Base-by-base conservation (phyloP, 1,139 yeast species). In the Arxiozyma telluris region DNA sequence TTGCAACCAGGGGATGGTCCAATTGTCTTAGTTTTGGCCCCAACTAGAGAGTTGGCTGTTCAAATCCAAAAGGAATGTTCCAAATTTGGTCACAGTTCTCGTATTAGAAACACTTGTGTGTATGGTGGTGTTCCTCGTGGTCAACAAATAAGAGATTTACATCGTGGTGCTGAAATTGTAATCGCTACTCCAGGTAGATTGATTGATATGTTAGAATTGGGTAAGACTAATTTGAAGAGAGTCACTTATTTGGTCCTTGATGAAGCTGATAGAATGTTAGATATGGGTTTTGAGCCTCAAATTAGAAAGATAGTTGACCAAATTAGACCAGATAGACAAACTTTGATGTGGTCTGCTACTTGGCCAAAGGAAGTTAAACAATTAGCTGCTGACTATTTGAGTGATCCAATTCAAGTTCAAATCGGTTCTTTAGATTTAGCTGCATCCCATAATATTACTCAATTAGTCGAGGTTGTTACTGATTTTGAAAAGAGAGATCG, bases 121-220 rank as follows among this genome's bases (percentile, higher is more conserved):
- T 93, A 93, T 71, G 98, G 98, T 76, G 98, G 98, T 84, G 98
- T 94, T 64, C 96, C 98, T 71, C 88, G 84, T 74, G 97, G 98
- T 69, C 96, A 86, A 70, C 98, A 93, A 76, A 83, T 91, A 69
- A 87, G 98, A 76, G 98, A 91, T 68, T 81, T 93, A 67, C 80
- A 91, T 54, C 84, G 96, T 73, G 98, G 98, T 73, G 90, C 85
- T 60, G 98, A 93, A 77, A 91, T 93, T 67, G 80, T 83, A 70
- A 91, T 93, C 73, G 98, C 98, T 58, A 85, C 98, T 55, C 98
- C 98, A 63, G 98, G 98, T 78, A 87, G 98, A 80, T 81, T 93
- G 73, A 88, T 93, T 65, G 98, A 93, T 76, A 87, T 93, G 96
- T 82, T 93, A 69, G 98, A 93, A 76, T 78, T 86, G 61, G 94